Base-by-base conservation (phyloP, 2,329 filamentous ascomycete genomes). In the Microdochium bolleyi region DNA sequence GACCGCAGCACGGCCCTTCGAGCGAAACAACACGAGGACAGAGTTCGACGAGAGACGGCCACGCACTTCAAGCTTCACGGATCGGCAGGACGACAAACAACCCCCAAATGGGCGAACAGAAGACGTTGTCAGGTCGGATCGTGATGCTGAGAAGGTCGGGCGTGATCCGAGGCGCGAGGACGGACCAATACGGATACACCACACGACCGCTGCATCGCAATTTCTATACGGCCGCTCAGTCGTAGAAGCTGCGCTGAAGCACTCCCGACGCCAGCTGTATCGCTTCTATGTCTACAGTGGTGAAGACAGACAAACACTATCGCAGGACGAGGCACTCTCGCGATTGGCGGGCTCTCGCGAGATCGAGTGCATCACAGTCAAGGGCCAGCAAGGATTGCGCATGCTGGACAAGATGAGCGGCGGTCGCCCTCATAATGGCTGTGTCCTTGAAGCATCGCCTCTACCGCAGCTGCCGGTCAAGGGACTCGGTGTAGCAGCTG, bases 201-300 rank as follows among this genome's bases (percentile, higher is more conserved):
- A 92, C 64, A 90, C 89, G 0, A 95, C 90, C 1, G 87, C 92
- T 0, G 89, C 89, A 4, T 96, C 92, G 0, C 87, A 96, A 56
- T 97, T 96, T 61, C 75, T 99, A 2, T 97, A 95, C 64, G 94
- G 94, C 5, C 82, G 80, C 48, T 88, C 87, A 2, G 84, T 89
- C 1, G 89, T 97, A 22, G 78, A 87, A 56, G 88, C 92, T 21
- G 92, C 91, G 0, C 73, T 99, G 21, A 83, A 78, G 58, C 66
- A 71, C 49, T 75, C 75, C 11, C 78, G 83, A 32, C 84, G 94
- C 53, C 84, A 88, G 62, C 70, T 95, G 2, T 95, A 96, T 73
- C 88, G 84, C 52, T 78, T 99, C 3, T 96, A 97, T 66, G 73
- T 96, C 11, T 86, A 87, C 63, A 75, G 73, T 49, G 78, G 79